phyloP scores from a whole-genome alignment of 108 stramenopile genomes.

The Cyclostephanos invisitatus region DNA sequence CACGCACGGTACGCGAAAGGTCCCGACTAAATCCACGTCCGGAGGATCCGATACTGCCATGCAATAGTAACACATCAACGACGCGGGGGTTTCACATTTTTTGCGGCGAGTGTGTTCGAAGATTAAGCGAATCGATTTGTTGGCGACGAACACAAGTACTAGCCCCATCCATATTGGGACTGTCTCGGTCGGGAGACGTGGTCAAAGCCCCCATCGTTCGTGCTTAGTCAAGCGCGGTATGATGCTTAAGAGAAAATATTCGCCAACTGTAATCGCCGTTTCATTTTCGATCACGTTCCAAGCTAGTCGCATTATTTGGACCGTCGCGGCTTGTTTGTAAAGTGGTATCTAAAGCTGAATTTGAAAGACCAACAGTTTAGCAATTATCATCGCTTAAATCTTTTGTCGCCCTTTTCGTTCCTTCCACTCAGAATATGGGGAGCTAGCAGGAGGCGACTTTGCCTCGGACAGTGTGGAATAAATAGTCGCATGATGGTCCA shows the following conservation, averaged over 20 bases:
- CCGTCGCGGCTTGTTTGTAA: conserved; percentile 21
- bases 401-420: background rate
- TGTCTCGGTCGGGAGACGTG: conserved; percentile 56
- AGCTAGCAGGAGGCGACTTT: background rate
- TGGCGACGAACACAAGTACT: conserved; percentile 46
- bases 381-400: conserved; percentile 51
- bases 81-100: background rate
- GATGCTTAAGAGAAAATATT: conserved; percentile 22
- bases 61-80: conserved; percentile 30
- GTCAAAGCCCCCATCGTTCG: conserved; percentile 35
- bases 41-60: conserved; percentile 56
- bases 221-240: conserved; percentile 10
- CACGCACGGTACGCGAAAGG: conserved; percentile 54
- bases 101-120: conserved; percentile 15
- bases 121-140: conserved; percentile 3
- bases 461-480: background rate
- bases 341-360: conserved; percentile 50
- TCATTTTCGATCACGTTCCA: conserved; percentile 11
- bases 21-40: conserved; percentile 46
- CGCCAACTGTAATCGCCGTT: conserved; percentile 8
- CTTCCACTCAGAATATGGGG: background rate
- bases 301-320: conserved; percentile 21
- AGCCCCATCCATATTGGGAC: conserved; percentile 50
- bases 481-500: background rate
- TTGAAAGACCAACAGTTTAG: conserved; percentile 34